Evolutionary conservation across 192 early-diverging fungal genomes (phyloP).

Genomic region (Blastocladiella britannica): DNA sequence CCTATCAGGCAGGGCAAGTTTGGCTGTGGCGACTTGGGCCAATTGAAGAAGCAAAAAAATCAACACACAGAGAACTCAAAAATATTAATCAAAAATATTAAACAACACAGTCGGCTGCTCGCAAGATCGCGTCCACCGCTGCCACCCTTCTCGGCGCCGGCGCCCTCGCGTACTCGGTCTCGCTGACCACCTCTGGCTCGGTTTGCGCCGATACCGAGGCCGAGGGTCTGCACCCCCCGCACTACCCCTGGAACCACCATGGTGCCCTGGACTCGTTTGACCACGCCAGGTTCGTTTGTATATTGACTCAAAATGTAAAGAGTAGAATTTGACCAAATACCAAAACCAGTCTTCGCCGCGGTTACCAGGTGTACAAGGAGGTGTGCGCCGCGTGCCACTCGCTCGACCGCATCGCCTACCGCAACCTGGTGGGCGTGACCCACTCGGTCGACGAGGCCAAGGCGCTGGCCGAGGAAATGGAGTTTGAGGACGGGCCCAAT

Average conservation of each 20-base stretch:
- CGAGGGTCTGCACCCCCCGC: slow-evolving; percentile 76
- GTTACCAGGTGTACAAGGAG: slow-evolving; percentile 97
- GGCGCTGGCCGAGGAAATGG: slow-evolving; percentile 75
- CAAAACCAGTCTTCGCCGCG: slow-evolving; percentile 66
- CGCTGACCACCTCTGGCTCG: slow-evolving; percentile 23
- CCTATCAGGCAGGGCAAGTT: too few species aligned
- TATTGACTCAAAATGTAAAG: not conserved
- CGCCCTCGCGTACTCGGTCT: slow-evolving; percentile 21
- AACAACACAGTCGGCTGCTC: slow-evolving; percentile 11
- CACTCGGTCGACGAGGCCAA: slow-evolving; percentile 84
- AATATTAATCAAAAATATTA: slow-evolving; percentile 8
- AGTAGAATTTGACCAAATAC: slow-evolving; percentile 3
- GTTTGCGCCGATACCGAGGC: slow-evolving; percentile 66
- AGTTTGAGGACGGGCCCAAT: slow-evolving; percentile 83
- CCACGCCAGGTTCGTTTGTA: slow-evolving; percentile 34
- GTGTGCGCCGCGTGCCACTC: slow-evolving; percentile 96
- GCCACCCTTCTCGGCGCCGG: slow-evolving; percentile 37
- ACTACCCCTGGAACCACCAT: slow-evolving; percentile 73
- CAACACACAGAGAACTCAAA: too few species aligned
- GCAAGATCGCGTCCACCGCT: slow-evolving; percentile 28
- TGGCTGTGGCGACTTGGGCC: too few species aligned
- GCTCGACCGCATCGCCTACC: slow-evolving; percentile 77
- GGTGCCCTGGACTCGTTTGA: slow-evolving; percentile 70
- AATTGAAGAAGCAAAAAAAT: too few species aligned
- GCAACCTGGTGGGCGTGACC: slow-evolving; percentile 84